Percentiles rank a stretch among this genome's conserved stretches.
Conservation (phyloP, 2,329 filamentous ascomycete species). For the Dothideomycetes sp. region DNA sequence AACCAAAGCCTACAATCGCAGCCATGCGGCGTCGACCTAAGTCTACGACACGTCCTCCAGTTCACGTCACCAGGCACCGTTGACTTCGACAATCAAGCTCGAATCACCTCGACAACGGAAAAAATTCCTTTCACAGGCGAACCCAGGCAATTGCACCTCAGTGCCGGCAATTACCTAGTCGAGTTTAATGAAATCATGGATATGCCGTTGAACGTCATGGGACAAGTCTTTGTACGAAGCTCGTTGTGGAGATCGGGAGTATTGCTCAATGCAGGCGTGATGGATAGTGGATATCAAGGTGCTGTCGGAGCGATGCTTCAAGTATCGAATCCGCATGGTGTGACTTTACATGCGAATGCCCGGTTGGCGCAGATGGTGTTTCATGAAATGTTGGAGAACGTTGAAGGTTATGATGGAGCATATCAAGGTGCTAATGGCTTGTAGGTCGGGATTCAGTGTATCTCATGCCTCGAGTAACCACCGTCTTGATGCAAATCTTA, state of each 20-base stretch:
- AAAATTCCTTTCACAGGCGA: not conserved
- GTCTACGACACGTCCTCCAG: not conserved
- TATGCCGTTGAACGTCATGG: conserved; percentile 34
- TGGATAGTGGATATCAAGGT: conserved; percentile 36
- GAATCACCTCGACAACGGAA: not conserved
- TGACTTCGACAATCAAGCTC: not conserved
- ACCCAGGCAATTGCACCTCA: not conserved
- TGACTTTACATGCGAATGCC: conserved; percentile 27
- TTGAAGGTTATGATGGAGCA: conserved; percentile 30
- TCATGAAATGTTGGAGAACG: conserved; percentile 27
- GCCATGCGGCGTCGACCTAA: not conserved
- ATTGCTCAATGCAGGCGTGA: conserved; percentile 29
- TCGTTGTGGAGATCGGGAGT: conserved; percentile 35
- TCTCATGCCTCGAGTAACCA: no score
- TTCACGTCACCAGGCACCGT: not conserved
- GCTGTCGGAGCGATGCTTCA: conserved; percentile 32
- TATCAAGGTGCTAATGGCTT: no score
- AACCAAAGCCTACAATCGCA: no score
- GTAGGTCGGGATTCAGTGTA: no score
- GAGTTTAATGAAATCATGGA: conserved; percentile 34
- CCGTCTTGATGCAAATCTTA: no score
- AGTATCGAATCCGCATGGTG: conserved; percentile 17
- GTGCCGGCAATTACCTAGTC: conserved; percentile 28
- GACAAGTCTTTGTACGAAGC: conserved; percentile 29
- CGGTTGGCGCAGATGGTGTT: conserved; percentile 35